Conservation (phyloP, 495 filamentous ascomycete species). For the Aspergillus bridgeri region DNA sequence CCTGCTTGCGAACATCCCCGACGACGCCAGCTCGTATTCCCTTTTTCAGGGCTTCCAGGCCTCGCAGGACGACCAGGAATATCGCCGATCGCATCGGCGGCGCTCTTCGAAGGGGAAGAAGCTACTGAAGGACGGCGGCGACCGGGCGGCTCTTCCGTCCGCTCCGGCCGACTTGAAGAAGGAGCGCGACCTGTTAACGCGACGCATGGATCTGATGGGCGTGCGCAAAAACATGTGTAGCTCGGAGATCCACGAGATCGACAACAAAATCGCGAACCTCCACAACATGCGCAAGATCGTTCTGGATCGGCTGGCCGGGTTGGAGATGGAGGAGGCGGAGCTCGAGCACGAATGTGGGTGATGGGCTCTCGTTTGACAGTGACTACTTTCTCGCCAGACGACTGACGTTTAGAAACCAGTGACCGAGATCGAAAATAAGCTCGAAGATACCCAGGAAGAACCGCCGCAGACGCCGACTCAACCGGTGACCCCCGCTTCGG, state of each 20-base stretch:
- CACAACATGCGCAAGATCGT: slow-evolving; percentile 93
- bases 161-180: slow-evolving; percentile 67
- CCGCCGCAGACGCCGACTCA: slow-evolving; percentile 53
- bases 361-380: no score
- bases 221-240: slow-evolving; percentile 98
- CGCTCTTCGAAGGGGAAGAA: slow-evolving; percentile 68
- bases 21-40: slow-evolving; percentile 79
- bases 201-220: slow-evolving; percentile 84
- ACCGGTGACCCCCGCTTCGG: slow-evolving; percentile 42
- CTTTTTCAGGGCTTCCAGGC: slow-evolving; percentile 97
- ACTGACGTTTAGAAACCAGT: no score
- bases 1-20: slow-evolving; percentile 81
- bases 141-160: slow-evolving; percentile 53
- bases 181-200: slow-evolving; percentile 71
- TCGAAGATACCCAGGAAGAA: slow-evolving; percentile 81
- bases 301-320: slow-evolving; percentile 78
- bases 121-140: slow-evolving; percentile 60
- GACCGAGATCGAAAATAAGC: slow-evolving; percentile 74
- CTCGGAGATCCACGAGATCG: slow-evolving; percentile 92
- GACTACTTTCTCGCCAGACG: no score
- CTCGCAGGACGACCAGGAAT: slow-evolving; percentile 60
- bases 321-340: slow-evolving; percentile 90
- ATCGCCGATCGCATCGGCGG: slow-evolving; percentile 63
- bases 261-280: slow-evolving; percentile 92
- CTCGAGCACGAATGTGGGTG: slow-evolving; percentile 82